Conservation (phyloP, 345 rosid species). For the thale cress (Arabidopsis thaliana) region TAIR10.1 NC_003075.7:16365501-16366000, state of each 20-base stretch:
- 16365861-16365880: not conserved
- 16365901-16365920: constrained; percentile 39
- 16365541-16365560: not conserved
- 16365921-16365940: constrained; percentile 40
- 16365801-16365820: not conserved
- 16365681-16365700: not conserved
- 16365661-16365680: not conserved
- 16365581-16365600: too few relatives aligned
- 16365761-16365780: not conserved
- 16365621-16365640: not conserved
- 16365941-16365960: constrained; percentile 32
- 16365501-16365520: constrained; percentile 20
- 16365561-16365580: not conserved
- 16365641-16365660: not conserved
- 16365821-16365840: not conserved
- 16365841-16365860: too few relatives aligned
- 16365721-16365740: not conserved
- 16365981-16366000: constrained; percentile 41
- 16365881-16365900: constrained; percentile 14
- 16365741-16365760: not conserved
- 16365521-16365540: constrained; percentile 25
- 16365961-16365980: constrained; percentile 46
- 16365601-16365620: too few relatives aligned
- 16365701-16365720: constrained; percentile 7
- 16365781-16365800: not conserved